Percentiles rank a stretch among this genome's conserved stretches.
These are phyloP conservation scores for Russula abietina DNA, from an alignment of 768 basidiomycete genomes.

Conservation along the genomic window DNA sequence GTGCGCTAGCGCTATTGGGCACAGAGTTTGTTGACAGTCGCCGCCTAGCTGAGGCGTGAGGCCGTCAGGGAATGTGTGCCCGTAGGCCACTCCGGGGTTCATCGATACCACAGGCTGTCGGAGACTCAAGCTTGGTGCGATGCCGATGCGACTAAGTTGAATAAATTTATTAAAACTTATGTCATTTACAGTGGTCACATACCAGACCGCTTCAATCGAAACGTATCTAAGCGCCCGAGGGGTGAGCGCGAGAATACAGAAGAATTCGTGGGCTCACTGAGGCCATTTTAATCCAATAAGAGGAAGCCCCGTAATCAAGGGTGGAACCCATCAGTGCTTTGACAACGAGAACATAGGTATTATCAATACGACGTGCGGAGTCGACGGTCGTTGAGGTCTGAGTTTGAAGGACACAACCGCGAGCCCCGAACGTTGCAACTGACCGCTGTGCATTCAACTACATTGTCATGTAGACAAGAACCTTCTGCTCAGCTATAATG, in stretches of 20 bases:
- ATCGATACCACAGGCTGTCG: conserved; percentile 13
- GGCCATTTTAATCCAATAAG: conserved; percentile 84
- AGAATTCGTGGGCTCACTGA: conserved; percentile 42
- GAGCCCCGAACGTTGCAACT: conserved; percentile 67
- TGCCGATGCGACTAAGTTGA: conserved; percentile 44
- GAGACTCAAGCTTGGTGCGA: conserved; percentile 38
- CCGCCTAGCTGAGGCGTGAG: background rate
- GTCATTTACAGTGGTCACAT: background rate
- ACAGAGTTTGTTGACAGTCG: conserved; percentile 12
- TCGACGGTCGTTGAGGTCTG: conserved; percentile 80
- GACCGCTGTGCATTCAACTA: conserved; percentile 73
- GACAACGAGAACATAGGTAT: conserved; percentile 71
- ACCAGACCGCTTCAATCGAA: conserved; percentile 64
- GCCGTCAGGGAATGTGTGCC: conserved; percentile 9
- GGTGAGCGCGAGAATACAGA: conserved; percentile 5
- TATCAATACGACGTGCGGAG: conserved; percentile 78
- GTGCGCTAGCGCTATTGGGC: background rate
- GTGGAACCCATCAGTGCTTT: conserved; percentile 69
- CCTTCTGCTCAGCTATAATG: conserved; percentile 65
- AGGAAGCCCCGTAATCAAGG: conserved; percentile 66
- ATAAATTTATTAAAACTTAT: background rate
- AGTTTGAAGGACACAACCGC: conserved; percentile 60
- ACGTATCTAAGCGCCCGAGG: conserved; percentile 45
- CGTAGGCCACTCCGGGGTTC: conserved; percentile 4
- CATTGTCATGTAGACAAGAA: conserved; percentile 62